These are phyloP conservation scores for Stromatinia cepivora DNA, from an alignment of 2,329 filamentous ascomycete genomes.

Conservation along the genomic window DNA sequence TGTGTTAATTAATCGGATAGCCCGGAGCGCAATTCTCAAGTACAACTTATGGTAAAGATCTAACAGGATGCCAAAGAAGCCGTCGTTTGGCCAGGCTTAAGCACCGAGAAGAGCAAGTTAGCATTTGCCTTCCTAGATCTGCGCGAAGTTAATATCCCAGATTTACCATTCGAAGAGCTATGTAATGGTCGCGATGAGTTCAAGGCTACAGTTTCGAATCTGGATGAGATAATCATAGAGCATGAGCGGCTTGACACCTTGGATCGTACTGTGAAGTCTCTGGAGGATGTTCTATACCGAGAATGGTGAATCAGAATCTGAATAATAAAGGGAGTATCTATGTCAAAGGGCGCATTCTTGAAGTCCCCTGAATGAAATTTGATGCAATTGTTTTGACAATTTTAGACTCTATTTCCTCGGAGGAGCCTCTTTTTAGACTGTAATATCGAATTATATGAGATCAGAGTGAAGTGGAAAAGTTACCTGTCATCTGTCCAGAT, in stretches of 20 bases:
- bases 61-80: slow-evolving; percentile 28
- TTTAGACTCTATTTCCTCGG: neutral
- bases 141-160: neutral
- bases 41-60: slow-evolving; percentile 29
- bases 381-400: neutral
- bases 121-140: neutral
- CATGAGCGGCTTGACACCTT: neutral
- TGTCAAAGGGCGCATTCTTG: slow-evolving; percentile 38
- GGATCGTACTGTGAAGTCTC: neutral
- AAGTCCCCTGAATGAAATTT: neutral
- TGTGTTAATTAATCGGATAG: slow-evolving; percentile 31
- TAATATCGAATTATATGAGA: no score
- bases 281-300: slow-evolving; percentile 20
- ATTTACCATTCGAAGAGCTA: neutral
- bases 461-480: no score
- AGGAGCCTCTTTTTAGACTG: neutral
- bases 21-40: slow-evolving; percentile 27
- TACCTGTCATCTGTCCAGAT: no score
- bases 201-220: neutral
- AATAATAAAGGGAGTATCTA: slow-evolving; percentile 47
- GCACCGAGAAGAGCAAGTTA: neutral
- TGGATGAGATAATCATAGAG: neutral
- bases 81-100: slow-evolving; percentile 18
- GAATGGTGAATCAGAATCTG: slow-evolving; percentile 45
- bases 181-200: neutral